A percentile compares a stretch with the other conserved stretches of the same genome.
These are phyloP conservation scores for Fomes fomentarius DNA, from an alignment of 1,284 basidiomycete species.

Conservation along the genomic window DNA sequence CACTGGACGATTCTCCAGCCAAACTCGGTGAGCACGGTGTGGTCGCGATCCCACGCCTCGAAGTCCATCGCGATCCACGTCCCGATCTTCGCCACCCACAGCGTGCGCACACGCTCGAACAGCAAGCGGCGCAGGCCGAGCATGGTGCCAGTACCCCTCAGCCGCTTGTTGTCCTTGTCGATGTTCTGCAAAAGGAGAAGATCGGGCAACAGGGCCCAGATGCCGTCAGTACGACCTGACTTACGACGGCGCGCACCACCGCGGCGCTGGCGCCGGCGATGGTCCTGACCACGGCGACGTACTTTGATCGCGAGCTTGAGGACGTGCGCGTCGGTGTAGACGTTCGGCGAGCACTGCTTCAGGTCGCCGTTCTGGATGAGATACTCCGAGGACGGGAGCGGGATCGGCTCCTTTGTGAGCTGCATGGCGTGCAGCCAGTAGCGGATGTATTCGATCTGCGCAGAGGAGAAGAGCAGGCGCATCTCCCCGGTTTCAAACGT, in stretches of 20 bases:
- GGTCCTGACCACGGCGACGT: slow-evolving; percentile 14
- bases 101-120: slow-evolving; percentile 69
- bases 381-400: slow-evolving; percentile 74
- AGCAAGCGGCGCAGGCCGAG: slow-evolving; percentile 56
- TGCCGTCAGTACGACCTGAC: not conserved
- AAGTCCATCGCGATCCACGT: slow-evolving; percentile 80
- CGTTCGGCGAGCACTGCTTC: slow-evolving; percentile 56
- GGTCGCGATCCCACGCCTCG: slow-evolving; percentile 79
- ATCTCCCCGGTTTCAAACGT: slow-evolving; percentile 68
- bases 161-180: slow-evolving; percentile 75
- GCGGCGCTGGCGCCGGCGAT: slow-evolving; percentile 5
- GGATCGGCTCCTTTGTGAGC: slow-evolving; percentile 64
- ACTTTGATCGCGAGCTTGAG: slow-evolving; percentile 66
- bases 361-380: slow-evolving; percentile 61
- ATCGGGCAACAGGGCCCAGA: not conserved
- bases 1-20: slow-evolving; percentile 69
- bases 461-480: slow-evolving; percentile 77
- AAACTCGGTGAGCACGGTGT: slow-evolving; percentile 72
- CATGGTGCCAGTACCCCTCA: slow-evolving; percentile 59
- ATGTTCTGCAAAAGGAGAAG: slow-evolving; percentile 50
- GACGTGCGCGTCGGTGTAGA: slow-evolving; percentile 54
- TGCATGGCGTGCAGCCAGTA: slow-evolving; percentile 82
- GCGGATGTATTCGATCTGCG: slow-evolving; percentile 82
- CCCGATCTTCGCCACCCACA: slow-evolving; percentile 63
- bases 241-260: not conserved